Conservation (phyloP, 768 basidiomycete species). For the Psilocybe cyanescens region DNA sequence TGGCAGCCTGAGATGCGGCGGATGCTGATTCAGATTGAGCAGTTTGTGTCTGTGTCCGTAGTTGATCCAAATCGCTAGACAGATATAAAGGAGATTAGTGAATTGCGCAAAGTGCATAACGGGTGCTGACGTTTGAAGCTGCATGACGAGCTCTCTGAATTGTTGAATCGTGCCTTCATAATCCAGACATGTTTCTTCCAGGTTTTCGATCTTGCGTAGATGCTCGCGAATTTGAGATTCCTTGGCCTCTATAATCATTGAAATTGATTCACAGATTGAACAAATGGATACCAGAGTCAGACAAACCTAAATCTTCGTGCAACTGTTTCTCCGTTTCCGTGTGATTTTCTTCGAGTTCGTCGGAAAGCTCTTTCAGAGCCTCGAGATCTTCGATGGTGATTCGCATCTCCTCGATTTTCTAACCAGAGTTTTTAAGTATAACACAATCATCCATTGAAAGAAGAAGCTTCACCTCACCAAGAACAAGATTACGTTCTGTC, state of each 20-base stretch:
- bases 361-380: constrained; percentile 92
- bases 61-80: constrained; percentile 80
- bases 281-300: not conserved
- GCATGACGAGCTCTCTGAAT: constrained; percentile 90
- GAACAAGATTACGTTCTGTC: constrained; percentile 90
- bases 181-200: constrained; percentile 85
- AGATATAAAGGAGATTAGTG: not conserved
- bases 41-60: constrained; percentile 85
- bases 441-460: not conserved
- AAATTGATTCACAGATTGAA: not conserved
- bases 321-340: constrained; percentile 90
- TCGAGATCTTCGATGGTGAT: constrained; percentile 96
- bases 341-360: constrained; percentile 97
- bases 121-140: constrained; percentile 71
- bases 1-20: constrained; percentile 86
- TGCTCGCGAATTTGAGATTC: constrained; percentile 76
- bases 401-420: constrained; percentile 99
- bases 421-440: constrained; percentile 1
- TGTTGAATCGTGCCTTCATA: constrained; percentile 87
- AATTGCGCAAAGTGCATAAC: not conserved
- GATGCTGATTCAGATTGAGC: constrained; percentile 83
- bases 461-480: constrained; percentile 70
- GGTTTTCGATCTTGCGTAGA: constrained; percentile 57
- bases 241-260: constrained; percentile 54
- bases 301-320: constrained; percentile 85